Base-by-base conservation (phyloP, 495 filamentous ascomycete genomes). In the Amniculicola lignicola region DNA sequence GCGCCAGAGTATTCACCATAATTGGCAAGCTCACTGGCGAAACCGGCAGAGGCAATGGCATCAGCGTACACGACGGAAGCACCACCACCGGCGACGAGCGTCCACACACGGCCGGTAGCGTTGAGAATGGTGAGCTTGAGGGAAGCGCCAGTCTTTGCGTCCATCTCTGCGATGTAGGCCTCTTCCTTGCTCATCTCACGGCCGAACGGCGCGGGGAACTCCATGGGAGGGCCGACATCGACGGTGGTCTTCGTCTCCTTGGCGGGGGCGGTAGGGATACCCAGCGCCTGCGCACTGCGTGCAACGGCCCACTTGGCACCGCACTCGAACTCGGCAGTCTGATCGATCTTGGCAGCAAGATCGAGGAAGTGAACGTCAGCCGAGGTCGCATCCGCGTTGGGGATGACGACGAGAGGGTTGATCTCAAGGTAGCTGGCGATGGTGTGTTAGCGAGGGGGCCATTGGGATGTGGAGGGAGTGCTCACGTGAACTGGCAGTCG, bases 1-100 rank as follows among this genome's bases (percentile, higher is more conserved):
- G 93, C 93, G 75, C 93, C 93, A 49, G 91, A 96, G 84, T 99
- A 99, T 77, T 99, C 93, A 74, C 93, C 93, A 72, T 99, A 99
- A 83, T 99, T 99, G 72, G 94, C 94, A 23, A 99, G 81, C 76
- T 99, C 91, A 61, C 86, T 84, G 46, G 95, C 88, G 72, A 94
- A 99, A 62, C 93, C 93, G 69, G 90, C 84, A 45, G 89, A 94
- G 66, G 93, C 94, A 74, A 98, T 98, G 75, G 93, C 93, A 72
- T 98, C 93, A 62, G 93, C 94, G 72, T 97, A 98, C 56, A 98
- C 93, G 67, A 98, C 93, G 24, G 93, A 98, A 57, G 93, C 93
- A 89, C 93, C 93, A 81, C 93, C 93, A 87, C 93, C 93, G 69
- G 93, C 93, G 48, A 98, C 94, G 48, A 98, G 81, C 43, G 93